Conservation (phyloP, 805 yeast species). For the Metschnikowia colocasiae region DNA sequence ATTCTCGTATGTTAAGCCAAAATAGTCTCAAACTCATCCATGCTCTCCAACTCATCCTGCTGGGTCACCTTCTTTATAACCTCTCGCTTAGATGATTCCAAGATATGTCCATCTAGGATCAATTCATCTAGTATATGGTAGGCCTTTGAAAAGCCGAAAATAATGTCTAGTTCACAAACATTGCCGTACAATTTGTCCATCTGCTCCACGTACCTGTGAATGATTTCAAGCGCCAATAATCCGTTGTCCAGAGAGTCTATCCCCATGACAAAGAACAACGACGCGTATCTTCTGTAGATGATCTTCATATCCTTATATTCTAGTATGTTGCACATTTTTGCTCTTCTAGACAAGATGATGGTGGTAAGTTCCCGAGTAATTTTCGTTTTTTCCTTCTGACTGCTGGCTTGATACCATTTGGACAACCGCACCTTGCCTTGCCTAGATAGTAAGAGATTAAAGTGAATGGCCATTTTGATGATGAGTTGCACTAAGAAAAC, state of each 20-base stretch:
- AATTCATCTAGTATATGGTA: conserved; percentile 89
- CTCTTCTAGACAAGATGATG: conserved; percentile 74
- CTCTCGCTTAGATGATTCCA: conserved; percentile 78
- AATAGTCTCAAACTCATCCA: conserved; percentile 55
- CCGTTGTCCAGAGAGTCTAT: conserved; percentile 84
- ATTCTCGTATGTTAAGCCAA: conserved; percentile 23
- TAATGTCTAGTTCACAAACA: conserved; percentile 94
- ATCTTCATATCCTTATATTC: conserved; percentile 84
- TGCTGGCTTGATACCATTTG: conserved; percentile 85
- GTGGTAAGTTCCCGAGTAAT: conserved; percentile 84
- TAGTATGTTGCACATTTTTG: conserved; percentile 92
- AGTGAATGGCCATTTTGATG: conserved; percentile 65
- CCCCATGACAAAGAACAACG: conserved; percentile 85
- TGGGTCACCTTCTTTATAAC: conserved; percentile 72
- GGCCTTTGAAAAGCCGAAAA: conserved; percentile 92
- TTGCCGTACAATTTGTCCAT: conserved; percentile 96
- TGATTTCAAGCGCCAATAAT: conserved; percentile 74
- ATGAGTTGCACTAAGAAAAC: neutral
- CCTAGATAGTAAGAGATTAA: conserved; percentile 76
- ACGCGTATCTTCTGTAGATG: conserved; percentile 89
- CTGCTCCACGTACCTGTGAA: conserved; percentile 92
- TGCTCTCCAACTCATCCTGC: conserved; percentile 82
- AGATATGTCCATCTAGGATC: conserved; percentile 80
- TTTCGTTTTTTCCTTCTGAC: conserved; percentile 82
- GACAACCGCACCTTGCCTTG: conserved; percentile 93